A percentile compares a stretch with the other conserved stretches of the same genome.
phyloP scores from a whole-genome alignment of 2,329 filamentous ascomycete species.

The Fonsecaea pedrosoi region DNA sequence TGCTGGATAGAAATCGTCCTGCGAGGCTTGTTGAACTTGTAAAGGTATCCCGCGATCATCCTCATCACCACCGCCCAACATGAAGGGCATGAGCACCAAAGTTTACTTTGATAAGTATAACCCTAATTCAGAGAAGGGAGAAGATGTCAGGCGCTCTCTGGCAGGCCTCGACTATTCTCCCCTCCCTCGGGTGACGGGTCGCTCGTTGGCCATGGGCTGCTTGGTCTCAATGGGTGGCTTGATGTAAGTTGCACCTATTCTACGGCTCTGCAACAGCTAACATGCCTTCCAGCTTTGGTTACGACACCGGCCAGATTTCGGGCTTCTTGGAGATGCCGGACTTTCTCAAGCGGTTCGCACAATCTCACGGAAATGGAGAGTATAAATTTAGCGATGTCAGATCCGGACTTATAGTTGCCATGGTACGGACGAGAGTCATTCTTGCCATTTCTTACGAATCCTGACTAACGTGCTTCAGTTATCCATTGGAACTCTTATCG shows the following conservation, averaged over 20 bases:
- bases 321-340: conserved; percentile 52
- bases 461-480: conserved; percentile 42
- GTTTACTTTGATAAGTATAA: conserved; percentile 36
- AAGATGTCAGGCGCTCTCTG: conserved; percentile 30
- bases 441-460: background rate
- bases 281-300: conserved; percentile 43
- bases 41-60: background rate
- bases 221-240: conserved; percentile 55
- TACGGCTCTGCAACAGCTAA: conserved; percentile 6
- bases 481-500: conserved; percentile 53
- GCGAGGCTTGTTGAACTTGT: background rate
- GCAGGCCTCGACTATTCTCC: conserved; percentile 38
- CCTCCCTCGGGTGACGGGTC: conserved; percentile 44
- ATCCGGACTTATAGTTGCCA: conserved; percentile 51
- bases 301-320: conserved; percentile 54
- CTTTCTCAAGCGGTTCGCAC: conserved; percentile 49
- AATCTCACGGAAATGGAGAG: conserved; percentile 41
- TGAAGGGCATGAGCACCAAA: conserved; percentile 1
- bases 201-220: conserved; percentile 50
- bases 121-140: conserved; percentile 31
- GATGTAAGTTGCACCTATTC: conserved; percentile 34
- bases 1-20: background rate
- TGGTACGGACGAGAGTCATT: conserved; percentile 42
- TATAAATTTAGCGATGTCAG: conserved; percentile 51
- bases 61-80: background rate